These are phyloP conservation scores for Fraxinus greggii DNA, from an alignment of 305 asterid genomes.

Conservation along the genomic window DNA sequence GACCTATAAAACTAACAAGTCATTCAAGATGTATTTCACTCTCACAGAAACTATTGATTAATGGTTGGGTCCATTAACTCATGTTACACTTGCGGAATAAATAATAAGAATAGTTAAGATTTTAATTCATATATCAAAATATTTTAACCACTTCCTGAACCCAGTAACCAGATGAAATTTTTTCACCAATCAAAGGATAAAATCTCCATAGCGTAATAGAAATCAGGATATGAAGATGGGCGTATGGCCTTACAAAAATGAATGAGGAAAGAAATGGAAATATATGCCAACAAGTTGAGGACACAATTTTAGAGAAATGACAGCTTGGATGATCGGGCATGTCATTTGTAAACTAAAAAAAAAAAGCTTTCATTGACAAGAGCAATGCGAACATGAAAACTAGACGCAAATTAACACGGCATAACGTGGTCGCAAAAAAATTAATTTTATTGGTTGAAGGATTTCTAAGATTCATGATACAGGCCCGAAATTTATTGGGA, in stretches of 20 bases:
- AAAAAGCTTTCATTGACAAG: background rate
- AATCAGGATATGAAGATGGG: background rate
- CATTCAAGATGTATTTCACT: background rate
- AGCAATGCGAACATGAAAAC: background rate
- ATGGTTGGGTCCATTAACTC: background rate
- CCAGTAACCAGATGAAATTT: background rate
- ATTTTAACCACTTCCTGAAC: background rate
- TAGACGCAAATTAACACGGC: background rate
- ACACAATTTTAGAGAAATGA: background rate
- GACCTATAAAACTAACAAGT: background rate
- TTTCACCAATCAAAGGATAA: background rate
- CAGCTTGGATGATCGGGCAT: background rate
- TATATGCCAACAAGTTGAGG: background rate
- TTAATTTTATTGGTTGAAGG: background rate
- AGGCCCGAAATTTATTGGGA: background rate
- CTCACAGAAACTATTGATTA: conserved; percentile 3
- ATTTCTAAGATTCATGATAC: background rate
- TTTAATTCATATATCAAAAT: background rate
- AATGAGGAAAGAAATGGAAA: background rate
- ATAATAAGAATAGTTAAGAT: background rate
- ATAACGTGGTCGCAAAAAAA: background rate
- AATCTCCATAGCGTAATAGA: background rate
- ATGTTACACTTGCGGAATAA: background rate
- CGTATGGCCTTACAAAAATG: background rate
- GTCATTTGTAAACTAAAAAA: background rate